Evolutionary conservation across 306 rosid species (phyloP), one percentile per base, ranked within the genome.

Genomic region (Dryas alaskensis): DNA sequence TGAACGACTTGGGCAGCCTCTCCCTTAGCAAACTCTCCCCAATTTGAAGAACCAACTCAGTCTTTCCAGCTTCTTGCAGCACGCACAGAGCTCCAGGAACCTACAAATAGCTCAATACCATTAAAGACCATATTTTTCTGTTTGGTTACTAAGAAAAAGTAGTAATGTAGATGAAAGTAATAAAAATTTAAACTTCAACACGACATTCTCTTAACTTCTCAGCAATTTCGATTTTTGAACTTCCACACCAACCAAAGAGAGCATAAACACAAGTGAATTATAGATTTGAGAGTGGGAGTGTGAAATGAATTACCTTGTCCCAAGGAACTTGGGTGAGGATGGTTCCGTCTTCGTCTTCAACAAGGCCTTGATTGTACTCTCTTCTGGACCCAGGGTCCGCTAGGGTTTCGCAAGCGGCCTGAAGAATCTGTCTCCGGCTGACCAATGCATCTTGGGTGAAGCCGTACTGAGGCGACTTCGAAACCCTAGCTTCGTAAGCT

Each of bases 71-170:
- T 76, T 94, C 97, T 84, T 88, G 97, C 92, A 94, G 64, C 51
- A 80, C 91, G 40, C 96, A 92, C 69, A 94, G 65, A 70, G 99
- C 99, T 52, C 99, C 99, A 31, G 99, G 95, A 79, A 94, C 97
- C 99, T 94, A 74, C 83, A 80, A 75, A 82, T 74, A 64, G 49
- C 46, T 22, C 16, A 58, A 25, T 40, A 25, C 10, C 1, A 25
- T 10, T 22, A 25, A 58, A 40, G 43, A 22, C 58, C 27, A 45
- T 17, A 31, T 50, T 60, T 12, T 10, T 4, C 63, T 58, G 8
- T 25, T 58, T 25, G 40, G 10, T 22, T 22, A 57, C 39, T 8
- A 4, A 17, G 25, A 53, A 53, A 59, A 5, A 8, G 43, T 4
- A 55, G 40, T 42, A 59, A 60, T 44, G 44, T 25, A 59, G 48